phyloP scores from a whole-genome alignment of 2,329 filamentous ascomycete genomes.

The Aureobasidium lini region DNA sequence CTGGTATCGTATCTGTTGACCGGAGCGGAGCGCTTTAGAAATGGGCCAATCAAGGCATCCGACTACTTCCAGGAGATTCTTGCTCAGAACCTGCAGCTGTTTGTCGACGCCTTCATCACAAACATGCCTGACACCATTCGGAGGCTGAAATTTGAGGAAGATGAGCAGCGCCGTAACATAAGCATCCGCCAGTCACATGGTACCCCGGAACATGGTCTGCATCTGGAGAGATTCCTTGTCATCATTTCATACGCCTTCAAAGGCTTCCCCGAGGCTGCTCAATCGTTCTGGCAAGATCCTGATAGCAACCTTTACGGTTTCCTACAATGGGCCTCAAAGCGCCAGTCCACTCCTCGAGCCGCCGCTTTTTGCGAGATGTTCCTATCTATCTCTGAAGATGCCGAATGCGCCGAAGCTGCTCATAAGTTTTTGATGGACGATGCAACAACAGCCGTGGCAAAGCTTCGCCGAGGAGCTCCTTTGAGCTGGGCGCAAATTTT shows the following conservation, averaged over 20 bases:
- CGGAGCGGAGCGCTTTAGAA: conserved; percentile 61
- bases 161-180: conserved; percentile 61
- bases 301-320: conserved; percentile 94
- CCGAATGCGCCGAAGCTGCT: conserved; percentile 73
- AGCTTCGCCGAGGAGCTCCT: conserved; percentile 73
- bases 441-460: conserved; percentile 56
- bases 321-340: conserved; percentile 90
- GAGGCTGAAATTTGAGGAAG: conserved; percentile 78
- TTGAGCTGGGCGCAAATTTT: conserved; percentile 93
- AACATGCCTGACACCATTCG: conserved; percentile 91
- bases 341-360: conserved; percentile 91
- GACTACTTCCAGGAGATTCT: conserved; percentile 63
- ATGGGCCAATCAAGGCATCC: conserved; percentile 58
- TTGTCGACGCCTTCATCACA: conserved; percentile 86
- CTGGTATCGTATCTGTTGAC: conserved; percentile 77
- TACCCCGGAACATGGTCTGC: conserved; percentile 19
- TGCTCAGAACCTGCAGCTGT: conserved; percentile 75
- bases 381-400: conserved; percentile 74
- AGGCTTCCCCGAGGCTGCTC: conserved; percentile 71
- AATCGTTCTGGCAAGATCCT: conserved; percentile 84
- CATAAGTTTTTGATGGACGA: conserved; percentile 90
- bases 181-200: conserved; percentile 36
- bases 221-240: conserved; percentile 79
- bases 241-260: conserved; percentile 91
- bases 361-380: conserved; percentile 97